Base-by-base conservation (phyloP, 2,329 filamentous ascomycete genomes). In the Myotisia sp. region DNA sequence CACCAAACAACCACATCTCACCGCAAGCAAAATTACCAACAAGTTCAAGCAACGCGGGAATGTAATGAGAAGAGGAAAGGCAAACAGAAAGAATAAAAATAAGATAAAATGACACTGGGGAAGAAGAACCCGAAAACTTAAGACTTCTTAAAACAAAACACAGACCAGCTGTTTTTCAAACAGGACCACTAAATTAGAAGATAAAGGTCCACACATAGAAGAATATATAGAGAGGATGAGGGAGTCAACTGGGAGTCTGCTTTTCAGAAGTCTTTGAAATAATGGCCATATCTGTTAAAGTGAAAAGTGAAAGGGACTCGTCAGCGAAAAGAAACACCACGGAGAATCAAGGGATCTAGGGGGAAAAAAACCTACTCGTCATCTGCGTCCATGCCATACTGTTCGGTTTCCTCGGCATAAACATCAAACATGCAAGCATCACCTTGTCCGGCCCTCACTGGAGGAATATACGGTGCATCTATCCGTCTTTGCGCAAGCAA, bases 391-490 rank as follows among this genome's bases (percentile, higher is more conserved):
- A 71, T 64, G 24, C 90, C 90, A 54, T 98, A 98, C 53, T 78
- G 75, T 59, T 98, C 90, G 28, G 82, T 84, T 59, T 98, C 90
- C 59, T 98, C 90, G 2, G 90, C 86, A 58, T 98, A 98, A 57
- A 86, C 83, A 62, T 98, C 90, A 53, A 98, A 98, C 59, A 94
- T 82, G 60, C 86, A 94, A 33, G 90, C 84, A 62, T 98, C 90
- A 39, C 90, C 90, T 19, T 84, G 79, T 26, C 90, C 90, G 26
- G 84, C 86, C 55, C 90, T 81, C 41, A 98, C 87, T 0, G 90
- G 90, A 10, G 90, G 90, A 36, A 93, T 90, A 55, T 98, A 98
- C 4, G 90, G 90, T 23, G 90, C 90, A 59, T 98, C 90, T 41
- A 98, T 98, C 50, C 98, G 90, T 62, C 94, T 95, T 56, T 85